These are phyloP conservation scores for Discostella pseudostelligera DNA, from an alignment of 108 stramenopile species.

Conservation along the genomic window DNA sequence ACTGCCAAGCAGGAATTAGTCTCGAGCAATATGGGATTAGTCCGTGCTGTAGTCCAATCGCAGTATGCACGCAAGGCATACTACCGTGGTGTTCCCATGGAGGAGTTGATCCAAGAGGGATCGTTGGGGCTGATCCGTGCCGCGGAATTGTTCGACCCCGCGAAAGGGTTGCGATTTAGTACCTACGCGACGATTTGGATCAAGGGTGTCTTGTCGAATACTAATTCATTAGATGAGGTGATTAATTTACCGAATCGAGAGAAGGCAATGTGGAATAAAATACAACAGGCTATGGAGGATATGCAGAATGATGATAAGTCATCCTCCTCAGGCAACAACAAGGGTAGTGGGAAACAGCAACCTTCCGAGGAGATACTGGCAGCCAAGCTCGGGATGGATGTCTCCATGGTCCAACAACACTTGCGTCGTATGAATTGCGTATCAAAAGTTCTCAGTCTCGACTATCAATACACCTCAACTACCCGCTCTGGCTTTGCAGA, in stretches of 20 bases:
- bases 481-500: constrained; percentile 50
- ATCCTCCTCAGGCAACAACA: constrained; percentile 28
- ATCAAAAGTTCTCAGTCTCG: constrained; percentile 65
- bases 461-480: constrained; percentile 61
- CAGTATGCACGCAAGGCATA: constrained; percentile 36
- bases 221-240: constrained; percentile 48
- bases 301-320: constrained; percentile 36
- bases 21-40: constrained; percentile 77
- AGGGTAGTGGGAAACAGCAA: not conserved
- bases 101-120: constrained; percentile 94
- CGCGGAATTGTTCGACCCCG: constrained; percentile 90
- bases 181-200: constrained; percentile 99
- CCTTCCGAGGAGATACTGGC: constrained; percentile 52
- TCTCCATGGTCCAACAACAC: constrained; percentile 45
- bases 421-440: constrained; percentile 63
- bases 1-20: constrained; percentile 73
- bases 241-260: constrained; percentile 68
- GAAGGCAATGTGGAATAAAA: constrained; percentile 71
- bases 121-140: constrained; percentile 88
- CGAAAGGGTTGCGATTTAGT: constrained; percentile 82
- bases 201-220: constrained; percentile 78
- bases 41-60: constrained; percentile 70
- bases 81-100: constrained; percentile 44
- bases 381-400: constrained; percentile 44
- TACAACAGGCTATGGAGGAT: constrained; percentile 50